These are phyloP conservation scores for Kwoniella sp. DNA, from an alignment of 768 basidiomycete species.

Conservation along the genomic window DNA sequence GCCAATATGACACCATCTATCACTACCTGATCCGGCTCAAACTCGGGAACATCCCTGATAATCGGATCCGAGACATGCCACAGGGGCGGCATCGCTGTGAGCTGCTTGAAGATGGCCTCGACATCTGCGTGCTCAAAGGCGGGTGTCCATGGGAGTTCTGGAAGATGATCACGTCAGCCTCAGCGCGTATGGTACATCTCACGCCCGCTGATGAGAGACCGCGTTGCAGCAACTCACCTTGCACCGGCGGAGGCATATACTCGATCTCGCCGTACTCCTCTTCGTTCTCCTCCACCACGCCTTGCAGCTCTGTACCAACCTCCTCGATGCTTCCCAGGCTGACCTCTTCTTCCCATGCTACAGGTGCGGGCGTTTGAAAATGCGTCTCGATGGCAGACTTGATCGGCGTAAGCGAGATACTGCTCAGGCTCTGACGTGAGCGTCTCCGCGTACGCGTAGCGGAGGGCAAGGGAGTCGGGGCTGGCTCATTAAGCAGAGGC, in stretches of 20 bases:
- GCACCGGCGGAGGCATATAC: slow-evolving; percentile 12
- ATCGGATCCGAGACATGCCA: slow-evolving; percentile 3
- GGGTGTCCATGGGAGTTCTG: slow-evolving; percentile 13
- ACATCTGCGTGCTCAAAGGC: slow-evolving; percentile 15
- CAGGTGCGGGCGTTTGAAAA: slow-evolving; percentile 27
- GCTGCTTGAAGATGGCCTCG: slow-evolving; percentile 1
- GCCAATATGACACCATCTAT: background rate
- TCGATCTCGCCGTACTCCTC: slow-evolving; percentile 51
- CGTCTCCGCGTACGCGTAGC: slow-evolving; percentile 28
- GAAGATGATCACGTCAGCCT: background rate
- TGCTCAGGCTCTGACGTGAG: slow-evolving; percentile 22
- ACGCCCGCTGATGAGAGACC: background rate
- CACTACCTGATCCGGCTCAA: background rate
- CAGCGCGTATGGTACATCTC: background rate
- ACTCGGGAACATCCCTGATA: slow-evolving; percentile 1
- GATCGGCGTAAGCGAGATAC: slow-evolving; percentile 16
- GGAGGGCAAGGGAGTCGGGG: slow-evolving; percentile 34
- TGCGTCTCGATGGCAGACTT: slow-evolving; percentile 10
- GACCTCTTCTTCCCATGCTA: slow-evolving; percentile 36
- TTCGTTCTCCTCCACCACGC: slow-evolving; percentile 17
- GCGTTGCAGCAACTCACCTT: background rate
- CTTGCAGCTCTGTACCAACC: slow-evolving; percentile 7
- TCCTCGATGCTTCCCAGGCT: slow-evolving; percentile 28
- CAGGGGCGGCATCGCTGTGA: slow-evolving; percentile 4
- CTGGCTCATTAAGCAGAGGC: slow-evolving; percentile 5